Evolutionary conservation across 306 rosid genomes (phyloP).

Genomic region (Casuarina glauca): DNA sequence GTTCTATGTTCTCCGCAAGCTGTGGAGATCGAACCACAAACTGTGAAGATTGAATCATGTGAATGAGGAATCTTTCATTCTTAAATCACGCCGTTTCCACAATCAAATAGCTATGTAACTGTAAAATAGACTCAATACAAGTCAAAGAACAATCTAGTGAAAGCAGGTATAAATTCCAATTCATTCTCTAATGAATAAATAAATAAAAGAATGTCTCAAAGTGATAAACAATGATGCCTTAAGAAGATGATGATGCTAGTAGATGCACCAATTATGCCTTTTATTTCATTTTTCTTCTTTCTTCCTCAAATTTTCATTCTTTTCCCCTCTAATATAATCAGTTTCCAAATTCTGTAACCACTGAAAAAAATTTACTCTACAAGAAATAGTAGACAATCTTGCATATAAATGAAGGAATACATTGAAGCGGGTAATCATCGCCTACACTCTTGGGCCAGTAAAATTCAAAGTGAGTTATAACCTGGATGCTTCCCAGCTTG

Average conservation of each 20-base stretch:
- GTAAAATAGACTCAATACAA: not conserved
- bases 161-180: not conserved
- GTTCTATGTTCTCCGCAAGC: no score
- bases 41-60: no score
- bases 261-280: not conserved
- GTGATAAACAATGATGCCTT: not conserved
- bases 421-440: not conserved
- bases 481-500: not conserved
- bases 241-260: not conserved
- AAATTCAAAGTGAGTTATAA: not conserved
- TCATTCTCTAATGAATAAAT: not conserved
- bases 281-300: not conserved
- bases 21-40: no score
- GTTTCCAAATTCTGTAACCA: conserved; percentile 4
- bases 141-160: not conserved
- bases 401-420: conserved; percentile 2
- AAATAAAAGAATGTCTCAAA: not conserved
- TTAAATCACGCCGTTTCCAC: no score
- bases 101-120: no score
- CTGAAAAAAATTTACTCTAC: conserved; percentile 25
- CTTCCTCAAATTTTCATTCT: not conserved
- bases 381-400: conserved; percentile 11
- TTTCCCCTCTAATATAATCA: not conserved
- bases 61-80: no score
- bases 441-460: not conserved